Evolutionary conservation across 2,329 filamentous ascomycete species (phyloP), one percentile per base, ranked within the genome.

Genomic region (Claviceps capensis): DNA sequence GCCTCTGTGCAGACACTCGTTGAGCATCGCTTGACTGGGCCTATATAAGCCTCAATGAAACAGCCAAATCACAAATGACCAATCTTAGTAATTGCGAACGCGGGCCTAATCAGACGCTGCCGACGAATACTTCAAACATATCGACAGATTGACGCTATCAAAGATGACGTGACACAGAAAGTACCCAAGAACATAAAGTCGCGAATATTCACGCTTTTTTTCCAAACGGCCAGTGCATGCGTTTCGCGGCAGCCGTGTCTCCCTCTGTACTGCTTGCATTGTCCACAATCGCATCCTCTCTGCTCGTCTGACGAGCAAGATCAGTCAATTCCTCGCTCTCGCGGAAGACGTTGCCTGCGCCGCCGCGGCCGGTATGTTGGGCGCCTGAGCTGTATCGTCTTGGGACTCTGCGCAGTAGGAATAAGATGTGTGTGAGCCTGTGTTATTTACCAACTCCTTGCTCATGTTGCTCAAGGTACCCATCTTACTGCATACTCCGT

Each of bases 291-390:
- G 64, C 67, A 48, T 62, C 59, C 42, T 69, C 67, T 37, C 60
- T 59, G 55, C 60, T 62, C 36, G 55, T 36, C 57, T 59, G 62
- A 49, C 54, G 59, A 19, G 64, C 59, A 47, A 61, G 57, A 37
- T 67, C 62, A 41, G 66, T 57, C 59, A 61, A 62, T 49, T 69
- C 71, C 50, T 75, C 72, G 50, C 66, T 67, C 47, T 72, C 68
- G 58, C 72, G 74, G 69, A 78, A 77, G 48, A 86, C 68, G 66
- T 90, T 91, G 56, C 84, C 86, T 19, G 83, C 83, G 52, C 86
- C 86, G 40, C 86, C 86, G 41, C 86, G 82, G 42, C 86, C 86
- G 61, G 81, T 76, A 65, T 88, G 82, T 53, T 78, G 77, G 30
- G 75, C 75, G 43, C 75, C 76, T n/a, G 70, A 68, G 61, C 79